Evolutionary conservation across 140 eudicot genomes (phyloP), one percentile per base, ranked within the genome.

Genomic region (Oenanthe javanica): DNA sequence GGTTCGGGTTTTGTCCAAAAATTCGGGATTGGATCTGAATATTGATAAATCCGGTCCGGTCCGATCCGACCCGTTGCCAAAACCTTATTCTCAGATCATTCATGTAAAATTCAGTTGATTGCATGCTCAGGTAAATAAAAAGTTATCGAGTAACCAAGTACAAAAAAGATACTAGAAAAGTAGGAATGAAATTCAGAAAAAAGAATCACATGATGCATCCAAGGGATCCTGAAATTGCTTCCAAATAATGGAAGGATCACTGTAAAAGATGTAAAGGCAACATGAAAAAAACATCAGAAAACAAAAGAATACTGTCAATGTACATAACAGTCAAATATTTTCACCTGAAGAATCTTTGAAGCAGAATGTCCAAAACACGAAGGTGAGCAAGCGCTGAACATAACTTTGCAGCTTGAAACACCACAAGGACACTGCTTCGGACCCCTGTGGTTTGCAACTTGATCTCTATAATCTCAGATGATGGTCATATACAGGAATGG

Each of bases 311-410:
- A 64, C 13, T 25, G 52, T 18, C 31, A 50, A 19, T 7, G 12
- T 43, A 63, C 46, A 38, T 19, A 19, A 19, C 54, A 72, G 76
- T 6, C 11, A 80, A 75, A 72, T 31, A 43, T 36, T 69, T 67
- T 74, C 80, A 83, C 84, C 86, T 86, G 86, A 80, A 79, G 74
- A 71, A 55, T 66, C 64, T 54, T 19, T 6, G 75, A 82, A 42
- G n/a, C 67, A 25, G 27, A 52, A 83, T 75, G 12, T n/a, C 50
- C 51, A 36, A 21, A 50, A 79, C 11, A 67, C 31, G 43, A 73
- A 59, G 82, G 48, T 47, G 87, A 78, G 75, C 52, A 78, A 64
- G 66, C 75, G n/a, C 18, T 45, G 66, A 9, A 18, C 51, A 69
- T 18, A 74, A 25, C 83, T 54, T 76, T 55, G 63, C 57, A 69